Evolutionary conservation across 2,329 filamentous ascomycete species (phyloP).

Genomic region (Polytolypa hystricis): DNA sequence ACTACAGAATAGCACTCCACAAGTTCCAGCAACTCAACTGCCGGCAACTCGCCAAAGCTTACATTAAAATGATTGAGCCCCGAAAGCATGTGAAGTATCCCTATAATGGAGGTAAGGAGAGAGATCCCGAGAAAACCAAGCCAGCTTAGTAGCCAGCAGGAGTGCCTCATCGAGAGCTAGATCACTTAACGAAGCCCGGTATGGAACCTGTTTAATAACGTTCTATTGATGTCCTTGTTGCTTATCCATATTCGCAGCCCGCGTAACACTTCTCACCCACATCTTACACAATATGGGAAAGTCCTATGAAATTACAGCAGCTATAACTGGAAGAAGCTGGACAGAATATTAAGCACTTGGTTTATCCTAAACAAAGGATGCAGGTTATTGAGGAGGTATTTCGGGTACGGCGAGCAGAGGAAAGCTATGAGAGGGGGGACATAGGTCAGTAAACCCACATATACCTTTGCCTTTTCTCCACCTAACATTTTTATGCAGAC

Average conservation of each 20-base stretch:
- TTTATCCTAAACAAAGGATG: constrained; percentile 24
- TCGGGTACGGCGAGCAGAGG: constrained; percentile 29
- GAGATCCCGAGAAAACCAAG: constrained; percentile 35
- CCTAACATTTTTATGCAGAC: constrained; percentile 15
- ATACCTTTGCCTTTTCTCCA: not conserved
- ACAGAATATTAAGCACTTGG: constrained; percentile 26
- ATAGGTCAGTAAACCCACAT: constrained; percentile 22
- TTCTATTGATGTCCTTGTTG: constrained; percentile 1
- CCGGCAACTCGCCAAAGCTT: constrained; percentile 34
- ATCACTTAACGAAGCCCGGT: constrained; percentile 38
- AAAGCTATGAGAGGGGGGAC: constrained; percentile 31
- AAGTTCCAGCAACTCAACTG: constrained; percentile 37
- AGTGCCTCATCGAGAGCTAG: constrained; percentile 39
- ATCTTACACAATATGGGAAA: constrained; percentile 29
- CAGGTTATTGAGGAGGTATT: constrained; percentile 32
- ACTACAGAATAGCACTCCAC: constrained; percentile 32
- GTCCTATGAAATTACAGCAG: constrained; percentile 26
- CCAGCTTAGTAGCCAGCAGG: constrained; percentile 35
- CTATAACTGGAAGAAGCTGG: constrained; percentile 31
- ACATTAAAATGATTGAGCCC: constrained; percentile 37
- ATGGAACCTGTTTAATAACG: constrained; percentile 13
- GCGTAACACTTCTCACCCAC: constrained; percentile 29
- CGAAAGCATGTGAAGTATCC: constrained; percentile 39
- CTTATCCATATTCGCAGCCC: constrained; percentile 15
- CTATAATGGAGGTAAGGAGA: constrained; percentile 36